phyloP scores from a whole-genome alignment of 345 rosid genomes.

The Sisymbrium altissimum region DNA sequence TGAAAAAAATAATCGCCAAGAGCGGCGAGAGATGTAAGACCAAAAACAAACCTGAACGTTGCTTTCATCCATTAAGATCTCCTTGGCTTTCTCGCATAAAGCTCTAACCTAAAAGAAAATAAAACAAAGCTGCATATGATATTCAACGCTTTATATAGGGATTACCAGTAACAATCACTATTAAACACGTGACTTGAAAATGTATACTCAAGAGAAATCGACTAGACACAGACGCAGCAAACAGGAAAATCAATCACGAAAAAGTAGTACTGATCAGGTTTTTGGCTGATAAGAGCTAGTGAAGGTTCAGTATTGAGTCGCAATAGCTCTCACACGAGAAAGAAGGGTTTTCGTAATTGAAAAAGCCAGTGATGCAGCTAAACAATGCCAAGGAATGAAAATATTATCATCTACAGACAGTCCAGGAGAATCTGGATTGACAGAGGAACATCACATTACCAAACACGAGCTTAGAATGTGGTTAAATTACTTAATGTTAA shows the following conservation, averaged over 20 bases:
- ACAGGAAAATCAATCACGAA: neutral
- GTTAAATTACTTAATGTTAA: too few relatives aligned
- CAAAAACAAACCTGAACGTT: constrained; percentile 78
- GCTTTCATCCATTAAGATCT: constrained; percentile 96
- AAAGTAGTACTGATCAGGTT: neutral
- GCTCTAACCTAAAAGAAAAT: constrained; percentile 55
- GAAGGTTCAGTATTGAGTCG: neutral
- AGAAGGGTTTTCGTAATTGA: neutral
- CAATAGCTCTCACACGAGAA: constrained; percentile 1
- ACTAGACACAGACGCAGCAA: constrained; percentile 5
- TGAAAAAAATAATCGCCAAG: constrained; percentile 2
- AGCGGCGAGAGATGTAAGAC: neutral
- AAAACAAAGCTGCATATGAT: constrained; percentile 4
- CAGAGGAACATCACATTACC: too few relatives aligned
- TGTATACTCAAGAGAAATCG: neutral
- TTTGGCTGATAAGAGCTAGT: neutral
- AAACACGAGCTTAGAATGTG: too few relatives aligned
- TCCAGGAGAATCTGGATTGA: too few relatives aligned
- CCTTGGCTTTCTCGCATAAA: constrained; percentile 92
- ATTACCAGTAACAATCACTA: neutral
- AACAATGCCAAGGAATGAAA: too few relatives aligned
- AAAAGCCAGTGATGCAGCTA: too few relatives aligned
- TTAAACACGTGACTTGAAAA: neutral
- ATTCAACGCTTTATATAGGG: neutral
- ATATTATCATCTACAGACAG: too few relatives aligned